A percentile compares a stretch with the other conserved stretches of the same genome.
Conservation (phyloP, 805 yeast species). For the Lipomyces oligophaga region DNA sequence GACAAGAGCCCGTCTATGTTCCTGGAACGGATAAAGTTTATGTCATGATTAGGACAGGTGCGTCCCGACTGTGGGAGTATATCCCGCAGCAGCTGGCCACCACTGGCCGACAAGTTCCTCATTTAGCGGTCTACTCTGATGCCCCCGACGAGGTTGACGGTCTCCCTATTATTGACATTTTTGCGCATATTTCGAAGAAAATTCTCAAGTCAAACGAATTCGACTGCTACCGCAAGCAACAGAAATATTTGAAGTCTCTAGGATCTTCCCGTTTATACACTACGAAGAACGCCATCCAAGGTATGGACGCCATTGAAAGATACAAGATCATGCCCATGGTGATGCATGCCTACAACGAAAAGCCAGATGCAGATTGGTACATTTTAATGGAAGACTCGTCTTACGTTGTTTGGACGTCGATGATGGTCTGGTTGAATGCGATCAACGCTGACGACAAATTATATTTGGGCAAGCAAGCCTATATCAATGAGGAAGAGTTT, state of each 20-base stretch:
- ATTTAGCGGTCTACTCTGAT: constrained; percentile 39
- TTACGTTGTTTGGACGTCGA: constrained; percentile 33
- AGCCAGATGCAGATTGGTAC: constrained; percentile 36
- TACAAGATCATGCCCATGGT: constrained; percentile 40
- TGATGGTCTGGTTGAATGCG: constrained; percentile 30
- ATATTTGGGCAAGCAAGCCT: constrained; percentile 36
- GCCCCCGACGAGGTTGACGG: constrained; percentile 36
- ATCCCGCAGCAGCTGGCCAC: constrained; percentile 39
- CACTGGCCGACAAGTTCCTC: constrained; percentile 36
- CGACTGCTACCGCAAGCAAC: constrained; percentile 33
- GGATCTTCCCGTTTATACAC: not conserved
- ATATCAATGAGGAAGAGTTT: constrained; percentile 28
- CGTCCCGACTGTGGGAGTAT: constrained; percentile 37
- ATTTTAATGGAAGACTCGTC: constrained; percentile 39
- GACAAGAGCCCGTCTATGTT: too few species aligned
- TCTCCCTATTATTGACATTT: constrained; percentile 35
- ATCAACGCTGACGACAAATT: constrained; percentile 32
- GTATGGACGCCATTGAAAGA: constrained; percentile 32
- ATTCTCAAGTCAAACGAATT: constrained; percentile 23
- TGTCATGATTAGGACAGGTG: constrained; percentile 40
- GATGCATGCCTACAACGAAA: constrained; percentile 35
- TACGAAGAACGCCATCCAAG: not conserved
- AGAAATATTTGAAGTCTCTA: constrained; percentile 28
- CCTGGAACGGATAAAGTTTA: constrained; percentile 32
- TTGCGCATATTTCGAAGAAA: constrained; percentile 26